Percentiles rank a stretch among this genome's conserved stretches.
These are phyloP conservation scores for Plicaturopsis crispa DNA, from an alignment of 768 basidiomycete species.

Conservation along the genomic window DNA sequence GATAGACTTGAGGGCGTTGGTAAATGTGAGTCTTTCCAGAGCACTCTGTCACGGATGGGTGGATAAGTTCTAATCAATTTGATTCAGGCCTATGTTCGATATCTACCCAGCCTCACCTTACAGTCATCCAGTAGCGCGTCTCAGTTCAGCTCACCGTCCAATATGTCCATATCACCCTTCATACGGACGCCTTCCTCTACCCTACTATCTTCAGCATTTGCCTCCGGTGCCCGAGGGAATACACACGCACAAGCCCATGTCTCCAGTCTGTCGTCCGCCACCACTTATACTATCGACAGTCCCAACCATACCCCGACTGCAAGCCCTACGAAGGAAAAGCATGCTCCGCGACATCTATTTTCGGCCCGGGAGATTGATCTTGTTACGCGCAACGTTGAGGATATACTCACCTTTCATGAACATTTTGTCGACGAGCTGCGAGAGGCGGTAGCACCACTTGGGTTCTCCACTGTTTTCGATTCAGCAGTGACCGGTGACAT, in stretches of 20 bases:
- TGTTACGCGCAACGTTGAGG: slow-evolving; percentile 60
- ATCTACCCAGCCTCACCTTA: slow-evolving; percentile 41
- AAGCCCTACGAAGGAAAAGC: slow-evolving; percentile 21
- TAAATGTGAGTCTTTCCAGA: slow-evolving; percentile 43
- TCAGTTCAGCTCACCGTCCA: slow-evolving; percentile 16
- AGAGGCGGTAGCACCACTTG: slow-evolving; percentile 40
- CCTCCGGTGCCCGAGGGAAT: slow-evolving; percentile 37
- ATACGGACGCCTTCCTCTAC: slow-evolving; percentile 29
- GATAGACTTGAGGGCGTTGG: slow-evolving; percentile 67
- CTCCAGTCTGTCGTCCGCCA: slow-evolving; percentile 11
- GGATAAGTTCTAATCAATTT: slow-evolving; percentile 2
- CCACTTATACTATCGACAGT: background rate
- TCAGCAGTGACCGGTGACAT: slow-evolving; percentile 12
- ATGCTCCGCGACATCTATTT: slow-evolving; percentile 41
- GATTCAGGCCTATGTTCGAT: slow-evolving; percentile 56
- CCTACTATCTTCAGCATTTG: slow-evolving; percentile 32
- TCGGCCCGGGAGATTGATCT: slow-evolving; percentile 48
- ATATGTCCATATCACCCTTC: slow-evolving; percentile 19
- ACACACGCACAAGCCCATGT: slow-evolving; percentile 34
- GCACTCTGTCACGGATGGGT: slow-evolving; percentile 3
- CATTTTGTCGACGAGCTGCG: slow-evolving; percentile 51
- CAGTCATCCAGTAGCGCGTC: slow-evolving; percentile 10
- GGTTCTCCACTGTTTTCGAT: slow-evolving; percentile 31
- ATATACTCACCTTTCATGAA: slow-evolving; percentile 65
- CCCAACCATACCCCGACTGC: slow-evolving; percentile 5